Percentiles rank a stretch among this genome's conserved stretches.
These are phyloP conservation scores for Lactifluus rugatus DNA, from an alignment of 768 basidiomycete genomes.

Conservation along the genomic window DNA sequence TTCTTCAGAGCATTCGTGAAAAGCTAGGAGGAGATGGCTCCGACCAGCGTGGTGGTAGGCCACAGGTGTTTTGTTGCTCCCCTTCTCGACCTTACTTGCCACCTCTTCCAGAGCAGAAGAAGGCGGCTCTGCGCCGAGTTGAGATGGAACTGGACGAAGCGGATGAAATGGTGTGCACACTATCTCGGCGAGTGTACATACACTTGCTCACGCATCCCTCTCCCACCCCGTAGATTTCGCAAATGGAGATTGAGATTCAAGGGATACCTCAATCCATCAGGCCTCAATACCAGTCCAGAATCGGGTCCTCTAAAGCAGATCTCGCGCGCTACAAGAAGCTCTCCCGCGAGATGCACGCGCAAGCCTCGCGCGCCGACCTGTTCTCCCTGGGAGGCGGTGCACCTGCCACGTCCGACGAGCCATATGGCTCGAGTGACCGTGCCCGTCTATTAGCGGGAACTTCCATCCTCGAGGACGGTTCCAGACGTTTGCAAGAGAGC, in stretches of 20 bases:
- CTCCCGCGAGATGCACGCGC: slow-evolving; percentile 60
- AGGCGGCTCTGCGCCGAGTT: slow-evolving; percentile 67
- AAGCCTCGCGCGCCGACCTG: slow-evolving; percentile 69
- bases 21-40: slow-evolving; percentile 68
- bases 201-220: neutral
- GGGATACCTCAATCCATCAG: slow-evolving; percentile 84
- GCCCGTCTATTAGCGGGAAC: slow-evolving; percentile 75
- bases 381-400: slow-evolving; percentile 31
- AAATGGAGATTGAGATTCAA: slow-evolving; percentile 99
- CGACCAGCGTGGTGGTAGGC: slow-evolving; percentile 59
- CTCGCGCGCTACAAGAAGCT: slow-evolving; percentile 74
- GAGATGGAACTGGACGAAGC: slow-evolving; percentile 98
- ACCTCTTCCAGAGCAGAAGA: slow-evolving; percentile 56
- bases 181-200: neutral
- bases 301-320: slow-evolving; percentile 65
- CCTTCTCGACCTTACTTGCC: neutral
- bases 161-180: slow-evolving; percentile 75
- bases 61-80: neutral
- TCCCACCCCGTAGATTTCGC: slow-evolving; percentile 58
- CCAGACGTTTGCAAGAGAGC: slow-evolving; percentile 76
- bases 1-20: slow-evolving; percentile 61
- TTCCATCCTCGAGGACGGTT: slow-evolving; percentile 71
- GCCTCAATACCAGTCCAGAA: slow-evolving; percentile 63
- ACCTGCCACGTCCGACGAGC: slow-evolving; percentile 68
- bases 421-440: slow-evolving; percentile 59